These are phyloP conservation scores for Talaromyces proteolyticus DNA, from an alignment of 495 filamentous ascomycete genomes.

Conservation along the genomic window DNA sequence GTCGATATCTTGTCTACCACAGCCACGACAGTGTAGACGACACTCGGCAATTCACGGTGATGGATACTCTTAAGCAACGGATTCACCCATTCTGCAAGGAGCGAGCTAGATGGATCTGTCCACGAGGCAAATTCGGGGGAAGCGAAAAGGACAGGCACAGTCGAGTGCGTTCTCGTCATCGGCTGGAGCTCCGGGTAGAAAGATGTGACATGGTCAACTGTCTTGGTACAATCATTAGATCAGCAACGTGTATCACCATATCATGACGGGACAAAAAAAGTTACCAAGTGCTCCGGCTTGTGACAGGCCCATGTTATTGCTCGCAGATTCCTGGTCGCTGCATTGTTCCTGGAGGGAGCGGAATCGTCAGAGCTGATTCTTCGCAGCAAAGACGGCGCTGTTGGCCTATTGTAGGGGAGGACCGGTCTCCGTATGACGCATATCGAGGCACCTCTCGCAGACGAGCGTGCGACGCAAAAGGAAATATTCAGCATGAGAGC, in stretches of 20 bases:
- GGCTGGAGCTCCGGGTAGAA: slow-evolving; percentile 9
- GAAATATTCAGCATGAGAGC: background rate
- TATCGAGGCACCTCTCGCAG: background rate
- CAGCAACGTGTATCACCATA: background rate
- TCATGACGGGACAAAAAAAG: background rate
- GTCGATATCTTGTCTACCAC: slow-evolving; percentile 32
- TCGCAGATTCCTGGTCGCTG: background rate
- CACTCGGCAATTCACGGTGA: background rate
- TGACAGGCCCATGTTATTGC: background rate
- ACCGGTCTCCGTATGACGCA: background rate
- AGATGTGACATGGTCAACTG: slow-evolving; percentile 10
- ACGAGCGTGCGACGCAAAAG: background rate
- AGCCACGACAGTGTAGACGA: slow-evolving; percentile 25
- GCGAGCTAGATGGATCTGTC: slow-evolving; percentile 24
- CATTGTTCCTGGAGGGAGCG: too few species aligned
- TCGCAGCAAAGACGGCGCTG: background rate
- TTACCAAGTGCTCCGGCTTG: background rate
- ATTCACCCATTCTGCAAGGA: slow-evolving; percentile 26
- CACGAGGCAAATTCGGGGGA: slow-evolving; percentile 36
- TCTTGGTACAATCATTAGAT: slow-evolving; percentile 12
- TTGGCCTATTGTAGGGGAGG: background rate
- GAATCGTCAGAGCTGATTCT: background rate
- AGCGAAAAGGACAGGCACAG: slow-evolving; percentile 27
- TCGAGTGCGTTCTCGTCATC: slow-evolving; percentile 5
- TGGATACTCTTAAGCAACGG: slow-evolving; percentile 11